Evolutionary conservation across 768 basidiomycete genomes (phyloP), one percentile per base, ranked within the genome.

Genomic region (Fibroporia radiculosa): DNA sequence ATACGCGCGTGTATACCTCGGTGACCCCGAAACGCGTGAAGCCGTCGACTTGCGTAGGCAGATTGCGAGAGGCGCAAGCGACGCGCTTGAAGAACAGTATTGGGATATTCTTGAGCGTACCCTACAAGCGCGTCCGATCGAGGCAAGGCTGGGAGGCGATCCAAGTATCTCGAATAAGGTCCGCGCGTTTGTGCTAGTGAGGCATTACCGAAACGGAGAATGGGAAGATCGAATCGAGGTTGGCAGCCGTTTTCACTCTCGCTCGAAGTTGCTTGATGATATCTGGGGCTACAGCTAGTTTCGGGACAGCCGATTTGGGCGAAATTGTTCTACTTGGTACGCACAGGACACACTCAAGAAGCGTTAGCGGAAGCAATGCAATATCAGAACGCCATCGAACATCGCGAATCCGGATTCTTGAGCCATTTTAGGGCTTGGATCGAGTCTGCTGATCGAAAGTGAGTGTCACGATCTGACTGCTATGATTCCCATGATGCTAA

Each of bases 201-300:
- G 78, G 52, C 88, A 84, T 63, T 88, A 92, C 57, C 72, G 77
- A 51, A 82, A 81, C 14, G 88, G 89, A 52, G 66, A 72, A 41
- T 95, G 93, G 88, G 82, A 86, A 40, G 87, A 87, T 45, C 73
- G 82, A 43, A 81, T 96, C 48, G 93, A 97, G 75, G 91, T 90
- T 24, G 14, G 75, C n/a, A n/a, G n/a, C n/a, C n/a, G n/a, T n/a
- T n/a, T n/a, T n/a, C n/a, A n/a, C n/a, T n/a, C n/a, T 60, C 7
- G 19, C 13, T n/a, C 10, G 14, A 2, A 13, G 12, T 28, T 12
- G 10, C 22, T 3, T 25, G n/a, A n/a, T 49, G 32, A 51, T 18
- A 43, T 19, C 18, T 36, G 26, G 11, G 6, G 51, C n/a, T 44
- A 34, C 43, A 93, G 87, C 67, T 92, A 47, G 79, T 95, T 19